Evolutionary conservation across 345 rosid genomes (phyloP), one percentile per base, ranked within the genome.

Genomic region (Eutrema heterophyllum): DNA sequence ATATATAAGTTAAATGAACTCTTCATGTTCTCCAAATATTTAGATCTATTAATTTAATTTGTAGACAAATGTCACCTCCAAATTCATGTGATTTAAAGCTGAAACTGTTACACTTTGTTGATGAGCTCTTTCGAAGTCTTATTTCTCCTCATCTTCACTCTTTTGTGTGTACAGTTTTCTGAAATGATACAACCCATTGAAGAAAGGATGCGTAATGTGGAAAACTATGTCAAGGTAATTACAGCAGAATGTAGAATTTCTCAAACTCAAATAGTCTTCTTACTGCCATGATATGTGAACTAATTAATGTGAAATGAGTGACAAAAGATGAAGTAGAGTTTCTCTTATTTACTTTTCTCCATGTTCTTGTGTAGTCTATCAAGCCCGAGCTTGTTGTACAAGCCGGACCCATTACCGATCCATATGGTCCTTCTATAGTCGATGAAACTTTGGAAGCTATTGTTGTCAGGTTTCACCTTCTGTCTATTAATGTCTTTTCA

Each of bases 371-470:
- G 21, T 29, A 89, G 99, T 88, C 93, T 63, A 58, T 90, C 10
- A 95, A 92, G 59, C 94, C 96, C 3, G 83, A 75, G 55, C 81
- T 95, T 53, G 69, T 67, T 9, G 93, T 92, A 73, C 92, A 92
- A 76, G 81, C 81, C 35, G 96, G 87, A 78, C 92, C 96, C 5
- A 92, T 92, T 56, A 83, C 66, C 0, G 97, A 89, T 69, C 97
- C 96, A 0, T 91, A 91, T 27, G 97, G 95, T 46, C 98, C 98
- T 78, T 91, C 98, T 16, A 88, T 94, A 2, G 72, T 85, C 4
- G 93, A 89, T 73, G 84, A 84, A 86, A 55, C 77, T 63, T 79
- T 89, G 84, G 97, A 92, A 76, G 97, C 97, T 64, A 85, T 92
- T 51, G 86, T 92, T 76, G 99, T 95, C 68, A 94, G 98, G 98